Evolutionary conservation across 495 filamentous ascomycete species (phyloP).

Genomic region (Xylaria bambusicola): DNA sequence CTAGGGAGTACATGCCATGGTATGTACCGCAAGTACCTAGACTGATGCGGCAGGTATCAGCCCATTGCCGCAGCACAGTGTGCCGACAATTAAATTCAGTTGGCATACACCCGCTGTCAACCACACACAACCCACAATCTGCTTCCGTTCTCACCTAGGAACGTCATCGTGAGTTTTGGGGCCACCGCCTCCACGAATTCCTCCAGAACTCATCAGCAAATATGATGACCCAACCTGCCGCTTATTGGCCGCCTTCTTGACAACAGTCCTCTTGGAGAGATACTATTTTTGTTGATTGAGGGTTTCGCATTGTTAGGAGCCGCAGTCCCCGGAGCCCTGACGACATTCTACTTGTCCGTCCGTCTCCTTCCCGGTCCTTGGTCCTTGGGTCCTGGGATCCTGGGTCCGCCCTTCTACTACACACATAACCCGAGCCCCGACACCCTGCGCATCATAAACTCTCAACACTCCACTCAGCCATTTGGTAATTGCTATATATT

Average conservation of each 20-base stretch:
- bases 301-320: background rate
- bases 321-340: too few species aligned
- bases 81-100: constrained; percentile 4
- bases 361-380: background rate
- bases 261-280: background rate
- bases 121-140: background rate
- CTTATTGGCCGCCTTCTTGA: constrained; percentile 1
- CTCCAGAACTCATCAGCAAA: background rate
- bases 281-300: background rate
- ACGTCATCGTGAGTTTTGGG: constrained; percentile 17
- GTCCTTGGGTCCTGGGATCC: background rate
- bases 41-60: too few species aligned
- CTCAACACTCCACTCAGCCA: too few species aligned
- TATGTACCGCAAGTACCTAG: too few species aligned
- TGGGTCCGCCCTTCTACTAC: background rate
- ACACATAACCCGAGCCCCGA: background rate
- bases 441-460: background rate
- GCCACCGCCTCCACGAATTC: background rate
- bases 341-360: background rate
- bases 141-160: constrained; percentile 3
- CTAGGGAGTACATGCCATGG: too few species aligned
- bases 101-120: constrained; percentile 6
- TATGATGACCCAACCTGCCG: constrained; percentile 1
- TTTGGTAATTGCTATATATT: too few species aligned
- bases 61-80: too few species aligned